phyloP scores from a whole-genome alignment of 208 protist genomes.

The Leptomonas pyrrhocoris region DNA sequence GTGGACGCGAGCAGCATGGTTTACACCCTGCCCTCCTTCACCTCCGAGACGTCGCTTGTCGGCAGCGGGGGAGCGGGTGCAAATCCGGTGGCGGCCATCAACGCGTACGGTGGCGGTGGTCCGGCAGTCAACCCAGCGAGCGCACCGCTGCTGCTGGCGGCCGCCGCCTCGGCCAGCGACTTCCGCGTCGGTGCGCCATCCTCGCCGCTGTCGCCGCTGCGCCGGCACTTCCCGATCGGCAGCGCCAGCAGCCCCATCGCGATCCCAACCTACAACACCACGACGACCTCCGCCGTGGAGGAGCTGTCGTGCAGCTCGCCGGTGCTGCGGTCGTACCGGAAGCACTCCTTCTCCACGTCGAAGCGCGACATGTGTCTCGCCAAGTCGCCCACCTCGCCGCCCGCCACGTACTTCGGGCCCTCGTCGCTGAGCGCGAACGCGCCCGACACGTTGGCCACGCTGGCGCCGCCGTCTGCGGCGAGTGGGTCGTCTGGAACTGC shows the following conservation, averaged over 20 bases:
- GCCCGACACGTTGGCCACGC: conserved; percentile 2
- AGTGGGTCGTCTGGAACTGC: conserved; percentile 9
- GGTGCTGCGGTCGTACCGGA: conserved; percentile 70
- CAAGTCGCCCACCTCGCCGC: conserved; percentile 32
- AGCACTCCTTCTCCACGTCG: conserved; percentile 53
- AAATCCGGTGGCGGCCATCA: no score
- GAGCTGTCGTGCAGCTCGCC: conserved; percentile 48
- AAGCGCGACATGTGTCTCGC: conserved; percentile 17
- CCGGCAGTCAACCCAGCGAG: not conserved
- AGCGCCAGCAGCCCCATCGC: conserved; percentile 31
- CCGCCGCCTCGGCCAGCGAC: conserved; percentile 26
- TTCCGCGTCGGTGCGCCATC: conserved; percentile 30
- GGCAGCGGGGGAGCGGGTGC: not conserved
- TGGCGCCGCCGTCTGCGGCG: conserved; percentile 2
- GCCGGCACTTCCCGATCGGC: conserved; percentile 26
- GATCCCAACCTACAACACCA: conserved; percentile 55
- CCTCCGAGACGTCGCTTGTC: conserved; percentile 9
- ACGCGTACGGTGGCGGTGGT: not conserved
- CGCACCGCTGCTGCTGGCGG: conserved; percentile 7
- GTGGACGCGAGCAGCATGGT: conserved; percentile 52
- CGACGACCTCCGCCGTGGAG: conserved; percentile 31
- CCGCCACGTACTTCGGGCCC: conserved; percentile 12
- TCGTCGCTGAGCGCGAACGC: conserved; percentile 14
- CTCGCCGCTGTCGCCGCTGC: conserved; percentile 36
- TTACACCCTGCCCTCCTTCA: conserved; percentile 39